Base-by-base conservation (phyloP, 2,329 filamentous ascomycete genomes). In the Fusarium austroafricanum region DNA sequence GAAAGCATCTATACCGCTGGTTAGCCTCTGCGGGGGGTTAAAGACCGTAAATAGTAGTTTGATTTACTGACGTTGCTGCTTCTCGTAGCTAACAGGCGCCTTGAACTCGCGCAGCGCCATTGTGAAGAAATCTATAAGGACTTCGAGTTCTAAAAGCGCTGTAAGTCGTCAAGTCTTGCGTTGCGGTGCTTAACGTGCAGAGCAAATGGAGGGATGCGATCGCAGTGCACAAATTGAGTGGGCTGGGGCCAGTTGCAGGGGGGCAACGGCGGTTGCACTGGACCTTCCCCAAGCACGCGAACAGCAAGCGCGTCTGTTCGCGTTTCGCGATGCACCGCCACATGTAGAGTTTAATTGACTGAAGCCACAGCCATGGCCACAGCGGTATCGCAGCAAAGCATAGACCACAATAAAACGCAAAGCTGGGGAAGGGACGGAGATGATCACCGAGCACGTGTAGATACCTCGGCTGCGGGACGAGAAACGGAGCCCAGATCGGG, bases 71-170 rank as follows among this genome's bases (percentile, higher is more conserved):
- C 92, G 83, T 81, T 96, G 89, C 80, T 99, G 96, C 75, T 90
- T 89, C 75, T 90, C 87, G 82, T 99, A 99, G 79, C 97, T 90
- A 74, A 97, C 93, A 51, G 91, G 88, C 72, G 90, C 86, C 77
- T 87, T 90, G 80, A 91, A 91, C 70, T 91, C 90, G 76, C 94
- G 87, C 76, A 97, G 91, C 86, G 94, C 91, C 95, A 97, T 97
- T 71, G 68, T 81, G 75, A 71, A 64, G 54, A 53, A 64, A 71
- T 47, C 57, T 60, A 64, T 65, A 43, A 68, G 58, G 56, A 61
- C 49, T 29, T 60, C 64, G 52, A 67, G 54, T 50, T 56, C 51
- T 39, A 63, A 56, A 52, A 61, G 65, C 64, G 64, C 68, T 58
- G 29, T 51, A 44, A 31, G 45, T 60, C 47, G 59, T 68, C 58